phyloP scores from a whole-genome alignment of 164 flowering plant species.

The Hamamelis virginiana region DNA sequence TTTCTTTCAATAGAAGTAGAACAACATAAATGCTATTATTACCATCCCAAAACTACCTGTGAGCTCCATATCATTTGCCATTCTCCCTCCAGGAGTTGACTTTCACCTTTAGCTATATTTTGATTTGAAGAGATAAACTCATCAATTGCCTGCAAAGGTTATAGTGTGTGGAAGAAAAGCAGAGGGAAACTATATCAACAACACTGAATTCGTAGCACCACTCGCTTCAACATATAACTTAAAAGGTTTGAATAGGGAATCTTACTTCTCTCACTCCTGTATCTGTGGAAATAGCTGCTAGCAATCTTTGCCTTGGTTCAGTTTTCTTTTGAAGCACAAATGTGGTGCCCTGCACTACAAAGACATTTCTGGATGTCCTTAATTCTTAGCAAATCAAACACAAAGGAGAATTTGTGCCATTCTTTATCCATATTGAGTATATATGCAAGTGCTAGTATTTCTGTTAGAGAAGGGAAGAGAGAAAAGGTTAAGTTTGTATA shows the following conservation, averaged over 20 bases:
- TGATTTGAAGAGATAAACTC: conserved; percentile 47
- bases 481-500: neutral
- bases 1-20: no score
- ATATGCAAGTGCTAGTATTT: neutral
- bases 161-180: neutral
- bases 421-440: neutral
- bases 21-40: neutral
- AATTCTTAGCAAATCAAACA: conserved; percentile 9
- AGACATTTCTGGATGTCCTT: conserved; percentile 35
- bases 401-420: neutral
- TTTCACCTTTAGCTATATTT: conserved; percentile 31
- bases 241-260: neutral
- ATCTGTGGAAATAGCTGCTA: conserved; percentile 64
- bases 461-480: neutral
- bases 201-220: neutral
- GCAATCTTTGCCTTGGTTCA: conserved; percentile 75
- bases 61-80: conserved; percentile 96
- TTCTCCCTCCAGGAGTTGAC: conserved; percentile 64
- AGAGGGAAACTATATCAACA: neutral
- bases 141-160: conserved; percentile 64
- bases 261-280: conserved; percentile 58
- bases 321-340: conserved; percentile 91
- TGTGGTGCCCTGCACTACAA: conserved; percentile 97
- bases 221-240: neutral
- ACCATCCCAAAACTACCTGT: conserved; percentile 44